These are phyloP conservation scores for Ambrosiella cleistominuta DNA, from an alignment of 2,329 filamentous ascomycete species.

Conservation along the genomic window DNA sequence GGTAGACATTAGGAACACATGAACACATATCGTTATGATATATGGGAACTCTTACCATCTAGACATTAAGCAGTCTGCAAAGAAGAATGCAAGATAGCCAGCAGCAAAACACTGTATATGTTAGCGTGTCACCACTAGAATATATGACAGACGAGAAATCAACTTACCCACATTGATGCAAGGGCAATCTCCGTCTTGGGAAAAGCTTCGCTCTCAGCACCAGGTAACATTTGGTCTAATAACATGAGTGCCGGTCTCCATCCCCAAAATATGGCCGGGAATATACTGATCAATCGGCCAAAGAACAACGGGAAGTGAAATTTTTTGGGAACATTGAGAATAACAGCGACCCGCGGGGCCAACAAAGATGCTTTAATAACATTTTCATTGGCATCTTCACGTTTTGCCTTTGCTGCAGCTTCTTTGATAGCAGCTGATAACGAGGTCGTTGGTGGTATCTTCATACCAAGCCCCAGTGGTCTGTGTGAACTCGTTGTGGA, in stretches of 20 bases:
- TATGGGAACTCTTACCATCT: conserved; percentile 38
- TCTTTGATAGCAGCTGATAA: conserved; percentile 9
- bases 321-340: conserved; percentile 51
- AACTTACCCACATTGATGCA: conserved; percentile 55
- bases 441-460: conserved; percentile 11
- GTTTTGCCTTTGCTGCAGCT: conserved; percentile 6
- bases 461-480: conserved; percentile 3
- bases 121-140: background rate
- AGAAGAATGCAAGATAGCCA: conserved; percentile 65
- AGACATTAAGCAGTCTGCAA: conserved; percentile 72
- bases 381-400: background rate
- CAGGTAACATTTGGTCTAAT: conserved; percentile 41
- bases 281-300: conserved; percentile 53
- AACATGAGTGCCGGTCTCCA: conserved; percentile 51
- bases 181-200: conserved; percentile 49
- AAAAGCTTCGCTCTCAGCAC: conserved; percentile 16
- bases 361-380: conserved; percentile 28
- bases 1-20: background rate
- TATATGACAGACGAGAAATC: background rate
- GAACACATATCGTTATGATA: background rate
- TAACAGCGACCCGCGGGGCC: conserved; percentile 62
- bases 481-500: background rate
- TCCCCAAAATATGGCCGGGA: conserved; percentile 56
- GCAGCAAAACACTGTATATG: conserved; percentile 49
- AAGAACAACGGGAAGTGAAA: conserved; percentile 61